Evolutionary conservation across 306 rosid genomes (phyloP).

Genomic region (Prunus salicina): DNA sequence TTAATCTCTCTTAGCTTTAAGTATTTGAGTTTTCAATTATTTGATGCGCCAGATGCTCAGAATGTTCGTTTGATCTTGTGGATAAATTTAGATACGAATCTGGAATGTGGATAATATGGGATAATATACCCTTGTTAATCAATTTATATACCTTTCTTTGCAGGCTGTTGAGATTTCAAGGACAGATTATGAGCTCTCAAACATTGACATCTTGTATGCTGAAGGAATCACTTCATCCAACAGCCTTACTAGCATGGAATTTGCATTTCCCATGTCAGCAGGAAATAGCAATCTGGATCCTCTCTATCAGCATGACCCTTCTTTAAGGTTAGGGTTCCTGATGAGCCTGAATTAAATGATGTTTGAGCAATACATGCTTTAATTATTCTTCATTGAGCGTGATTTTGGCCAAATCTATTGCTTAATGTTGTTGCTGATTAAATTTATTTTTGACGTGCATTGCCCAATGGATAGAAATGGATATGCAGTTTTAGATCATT

Average conservation of each 20-base stretch:
- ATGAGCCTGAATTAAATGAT: not conserved
- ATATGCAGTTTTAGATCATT: not conserved
- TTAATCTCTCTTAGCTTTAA: not conserved
- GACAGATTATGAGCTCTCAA: conserved; percentile 57
- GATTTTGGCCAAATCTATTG: not conserved
- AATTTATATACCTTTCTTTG: conserved; percentile 13
- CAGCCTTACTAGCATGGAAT: conserved; percentile 55
- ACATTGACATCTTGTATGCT: conserved; percentile 69
- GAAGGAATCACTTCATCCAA: conserved; percentile 66
- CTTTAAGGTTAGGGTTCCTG: conserved; percentile 41
- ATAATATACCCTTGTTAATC: not conserved
- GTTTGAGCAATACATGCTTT: not conserved
- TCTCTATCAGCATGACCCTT: conserved; percentile 37
- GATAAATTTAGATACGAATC: conserved; percentile 16
- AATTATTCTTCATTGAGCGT: not conserved
- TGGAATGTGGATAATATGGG: conserved; percentile 9
- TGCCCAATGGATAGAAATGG: not conserved
- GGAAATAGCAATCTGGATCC: conserved; percentile 36
- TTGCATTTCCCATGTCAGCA: conserved; percentile 42
- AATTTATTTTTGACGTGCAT: not conserved
- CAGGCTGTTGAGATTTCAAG: conserved; percentile 74
- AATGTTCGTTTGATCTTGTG: not conserved
- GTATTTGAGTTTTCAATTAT: not conserved
- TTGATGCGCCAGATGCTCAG: not conserved
- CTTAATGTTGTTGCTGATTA: not conserved